Evolutionary conservation across 2,329 filamentous ascomycete genomes (phyloP), one percentile per base, ranked within the genome.

Genomic region (Calonectria multiphialidica): DNA sequence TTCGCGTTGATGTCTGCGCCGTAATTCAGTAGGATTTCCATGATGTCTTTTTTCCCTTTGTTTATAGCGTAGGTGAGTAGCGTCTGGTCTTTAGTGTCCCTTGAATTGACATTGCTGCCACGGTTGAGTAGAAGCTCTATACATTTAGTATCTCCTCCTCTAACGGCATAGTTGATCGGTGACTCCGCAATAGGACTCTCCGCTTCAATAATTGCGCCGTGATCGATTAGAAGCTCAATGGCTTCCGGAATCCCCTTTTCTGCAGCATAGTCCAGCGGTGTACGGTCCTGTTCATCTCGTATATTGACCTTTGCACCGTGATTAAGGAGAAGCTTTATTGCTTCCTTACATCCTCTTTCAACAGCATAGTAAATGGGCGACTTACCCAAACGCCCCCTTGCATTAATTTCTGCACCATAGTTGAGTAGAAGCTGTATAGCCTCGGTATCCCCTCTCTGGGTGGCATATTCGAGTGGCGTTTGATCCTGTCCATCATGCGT

Each of bases 161-260:
- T 23, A 4, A 37, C 33, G 10, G 53, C 53, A 57, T 35, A 25
- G 5, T 21, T 12, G 15, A 57, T 21, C 12, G 53, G 30, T 2
- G n/a, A 21, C 33, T 2, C 15, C 2, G 30, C n/a, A 2, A 1
- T n/a, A 1, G 2, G 3, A 4, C 35, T 3, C 2, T 1, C 23
- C 15, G 12, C 21, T 7, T 57, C 21, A n/a, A 37, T 21, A 13
- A 23, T n/a, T 13, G 53, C 53, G 16, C 53, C 53, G 15, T 23
- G n/a, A 2, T 37, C 5, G 15, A 55, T 10, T 16, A 55, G 30
- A 13, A 55, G 16, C 15, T 55, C n/a, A 1, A 21, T 2, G 4
- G 23, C n/a, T 10, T n/a, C 9, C 9, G 21, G 30, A 4, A 37
- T 9, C 3, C 13, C 21, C 2, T 3, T 8, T 2, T 13, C 13